A percentile compares a stretch with the other conserved stretches of the same genome.
These are phyloP conservation scores for Rhizopus sp. DNA, from an alignment of 371 early-diverging fungal genomes.

Conservation along the genomic window DNA sequence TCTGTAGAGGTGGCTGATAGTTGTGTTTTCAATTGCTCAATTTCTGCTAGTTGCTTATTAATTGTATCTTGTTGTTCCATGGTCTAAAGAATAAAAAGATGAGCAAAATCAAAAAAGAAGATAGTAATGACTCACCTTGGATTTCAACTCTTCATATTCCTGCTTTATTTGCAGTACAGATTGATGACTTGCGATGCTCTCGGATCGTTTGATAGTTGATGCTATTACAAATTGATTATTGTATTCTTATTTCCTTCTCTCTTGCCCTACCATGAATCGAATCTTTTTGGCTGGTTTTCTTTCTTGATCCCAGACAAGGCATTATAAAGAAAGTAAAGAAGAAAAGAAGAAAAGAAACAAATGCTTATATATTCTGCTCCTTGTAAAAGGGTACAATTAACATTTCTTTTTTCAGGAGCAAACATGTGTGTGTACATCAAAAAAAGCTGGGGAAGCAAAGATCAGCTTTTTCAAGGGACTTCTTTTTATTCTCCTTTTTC, in stretches of 20 bases:
- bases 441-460: no score
- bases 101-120: background rate
- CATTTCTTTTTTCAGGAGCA: background rate
- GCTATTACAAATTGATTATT: background rate
- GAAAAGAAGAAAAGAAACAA: conserved; percentile 4
- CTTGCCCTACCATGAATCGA: background rate
- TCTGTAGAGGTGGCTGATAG: conserved; percentile 4
- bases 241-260: conserved; percentile 6
- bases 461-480: background rate
- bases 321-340: conserved; percentile 14
- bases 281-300: conserved; percentile 10
- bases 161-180: conserved; percentile 37
- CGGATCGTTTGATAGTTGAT: conserved; percentile 1
- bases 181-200: conserved; percentile 14
- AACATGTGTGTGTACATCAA: background rate
- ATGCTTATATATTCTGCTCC: background rate
- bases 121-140: conserved; percentile 24
- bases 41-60: conserved; percentile 38
- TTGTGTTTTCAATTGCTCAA: conserved; percentile 35
- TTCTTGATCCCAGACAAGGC: conserved; percentile 30
- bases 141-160: conserved; percentile 46
- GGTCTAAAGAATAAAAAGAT: conserved; percentile 26
- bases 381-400: no score
- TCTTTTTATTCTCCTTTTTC: background rate
- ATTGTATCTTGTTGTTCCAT: conserved; percentile 39